Conservation (phyloP, 1,139 yeast genomes). For the Barnettozyma hawaiiensis region DNA sequence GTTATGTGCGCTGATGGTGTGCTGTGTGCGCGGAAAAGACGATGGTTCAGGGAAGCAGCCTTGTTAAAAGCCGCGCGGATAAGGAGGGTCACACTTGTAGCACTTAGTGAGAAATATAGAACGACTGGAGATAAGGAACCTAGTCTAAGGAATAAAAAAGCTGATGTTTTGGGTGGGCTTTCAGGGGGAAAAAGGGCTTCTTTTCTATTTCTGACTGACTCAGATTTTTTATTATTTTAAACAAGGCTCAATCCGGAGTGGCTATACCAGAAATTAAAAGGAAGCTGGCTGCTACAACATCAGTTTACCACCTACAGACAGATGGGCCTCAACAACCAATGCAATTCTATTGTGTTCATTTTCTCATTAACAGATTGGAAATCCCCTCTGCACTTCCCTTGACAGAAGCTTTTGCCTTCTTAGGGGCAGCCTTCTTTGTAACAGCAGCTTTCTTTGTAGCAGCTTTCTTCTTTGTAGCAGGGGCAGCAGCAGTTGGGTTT, state of each 20-base stretch:
- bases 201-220: background rate
- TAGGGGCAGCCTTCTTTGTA: constrained; percentile 1
- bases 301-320: too few relatives aligned
- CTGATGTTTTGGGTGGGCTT: background rate
- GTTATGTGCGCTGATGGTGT: background rate
- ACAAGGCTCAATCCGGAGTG: background rate
- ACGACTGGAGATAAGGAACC: background rate
- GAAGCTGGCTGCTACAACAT: too few relatives aligned
- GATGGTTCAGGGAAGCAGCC: background rate
- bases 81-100: too few relatives aligned
- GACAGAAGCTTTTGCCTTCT: constrained; percentile 11
- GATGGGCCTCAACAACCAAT: background rate
- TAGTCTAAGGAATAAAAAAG: background rate
- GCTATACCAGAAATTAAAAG: background rate
- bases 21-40: background rate
- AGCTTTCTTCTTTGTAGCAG: background rate
- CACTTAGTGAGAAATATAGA: background rate
- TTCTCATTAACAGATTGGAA: constrained; percentile 3
- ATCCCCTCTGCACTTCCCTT: constrained; percentile 27
- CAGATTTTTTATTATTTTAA: background rate
- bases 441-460: background rate
- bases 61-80: background rate
- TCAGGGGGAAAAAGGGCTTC: background rate
- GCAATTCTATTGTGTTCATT: background rate
- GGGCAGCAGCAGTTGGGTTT: background rate